A percentile compares a stretch with the other conserved stretches of the same genome.
Evolutionary conservation across 768 basidiomycete genomes (phyloP).

Genomic region (Astraeus odoratus): DNA sequence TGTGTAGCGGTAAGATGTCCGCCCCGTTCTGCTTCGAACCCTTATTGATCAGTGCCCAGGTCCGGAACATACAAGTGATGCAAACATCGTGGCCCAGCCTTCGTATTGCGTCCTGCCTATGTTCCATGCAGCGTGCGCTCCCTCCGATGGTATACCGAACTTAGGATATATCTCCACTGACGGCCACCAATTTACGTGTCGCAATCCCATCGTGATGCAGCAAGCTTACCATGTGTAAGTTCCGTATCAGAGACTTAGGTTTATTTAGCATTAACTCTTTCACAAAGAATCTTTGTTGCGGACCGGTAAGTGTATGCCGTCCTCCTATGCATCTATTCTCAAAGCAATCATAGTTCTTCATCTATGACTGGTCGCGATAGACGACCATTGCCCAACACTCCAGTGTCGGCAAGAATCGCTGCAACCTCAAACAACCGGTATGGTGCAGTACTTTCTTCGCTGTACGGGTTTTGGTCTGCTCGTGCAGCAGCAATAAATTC

Average conservation of each 20-base stretch:
- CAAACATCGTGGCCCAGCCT: slow-evolving; percentile 31
- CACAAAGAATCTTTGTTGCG: slow-evolving; percentile 38
- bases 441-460: slow-evolving; percentile 48
- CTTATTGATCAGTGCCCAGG: slow-evolving; percentile 23
- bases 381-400: slow-evolving; percentile 32
- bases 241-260: background rate
- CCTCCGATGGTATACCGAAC: slow-evolving; percentile 18
- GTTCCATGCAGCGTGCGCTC: slow-evolving; percentile 34
- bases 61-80: slow-evolving; percentile 36
- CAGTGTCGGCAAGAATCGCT: slow-evolving; percentile 27
- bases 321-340: background rate
- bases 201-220: slow-evolving; percentile 40
- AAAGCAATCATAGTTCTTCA: slow-evolving; percentile 31
- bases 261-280: background rate
- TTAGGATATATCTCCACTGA: slow-evolving; percentile 44
- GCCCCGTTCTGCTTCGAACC: background rate
- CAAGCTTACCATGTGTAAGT: slow-evolving; percentile 52
- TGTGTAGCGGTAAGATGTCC: slow-evolving; percentile 35
- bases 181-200: slow-evolving; percentile 45
- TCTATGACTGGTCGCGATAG: slow-evolving; percentile 42
- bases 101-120: slow-evolving; percentile 46
- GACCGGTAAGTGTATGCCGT: slow-evolving; percentile 28
- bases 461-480: slow-evolving; percentile 49
- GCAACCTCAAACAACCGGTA: slow-evolving; percentile 39
- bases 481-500: slow-evolving; percentile 31